Evolutionary conservation across 768 basidiomycete species (phyloP).

Genomic region (Russula sp.): DNA sequence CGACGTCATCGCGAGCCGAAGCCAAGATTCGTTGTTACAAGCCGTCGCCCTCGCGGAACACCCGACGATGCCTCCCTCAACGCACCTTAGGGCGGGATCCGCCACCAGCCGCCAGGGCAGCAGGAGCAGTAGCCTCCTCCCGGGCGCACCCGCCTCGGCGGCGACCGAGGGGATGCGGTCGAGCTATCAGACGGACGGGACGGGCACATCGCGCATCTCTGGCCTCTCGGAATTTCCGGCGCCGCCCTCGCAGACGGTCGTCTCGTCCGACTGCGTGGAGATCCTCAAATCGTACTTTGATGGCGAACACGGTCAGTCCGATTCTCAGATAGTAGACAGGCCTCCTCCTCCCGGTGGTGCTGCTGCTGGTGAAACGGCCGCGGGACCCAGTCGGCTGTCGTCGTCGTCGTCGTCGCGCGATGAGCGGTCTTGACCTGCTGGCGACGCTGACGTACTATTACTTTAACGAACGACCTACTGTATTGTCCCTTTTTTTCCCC

Average conservation of each 20-base stretch:
- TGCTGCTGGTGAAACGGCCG: too few species aligned
- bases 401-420: too few species aligned
- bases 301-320: background rate
- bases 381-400: too few species aligned
- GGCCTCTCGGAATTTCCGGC: slow-evolving; percentile 64
- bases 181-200: slow-evolving; percentile 56
- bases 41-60: background rate
- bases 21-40: slow-evolving; percentile 13
- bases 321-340: background rate
- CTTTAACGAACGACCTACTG: too few species aligned
- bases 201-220: slow-evolving; percentile 55
- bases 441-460: too few species aligned
- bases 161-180: slow-evolving; percentile 32
- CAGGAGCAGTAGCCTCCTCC: slow-evolving; percentile 19
- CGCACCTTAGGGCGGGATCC: background rate
- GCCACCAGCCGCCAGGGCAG: background rate
- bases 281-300: slow-evolving; percentile 14
- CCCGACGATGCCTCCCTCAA: slow-evolving; percentile 21
- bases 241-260: slow-evolving; percentile 38
- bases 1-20: slow-evolving; percentile 1
- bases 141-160: slow-evolving; percentile 25
- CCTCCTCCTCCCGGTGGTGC: background rate
- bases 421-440: too few species aligned
- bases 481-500: background rate
- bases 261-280: slow-evolving; percentile 5